Base-by-base conservation (phyloP, 345 rosid genomes). In the Theobroma cacao region DNA sequence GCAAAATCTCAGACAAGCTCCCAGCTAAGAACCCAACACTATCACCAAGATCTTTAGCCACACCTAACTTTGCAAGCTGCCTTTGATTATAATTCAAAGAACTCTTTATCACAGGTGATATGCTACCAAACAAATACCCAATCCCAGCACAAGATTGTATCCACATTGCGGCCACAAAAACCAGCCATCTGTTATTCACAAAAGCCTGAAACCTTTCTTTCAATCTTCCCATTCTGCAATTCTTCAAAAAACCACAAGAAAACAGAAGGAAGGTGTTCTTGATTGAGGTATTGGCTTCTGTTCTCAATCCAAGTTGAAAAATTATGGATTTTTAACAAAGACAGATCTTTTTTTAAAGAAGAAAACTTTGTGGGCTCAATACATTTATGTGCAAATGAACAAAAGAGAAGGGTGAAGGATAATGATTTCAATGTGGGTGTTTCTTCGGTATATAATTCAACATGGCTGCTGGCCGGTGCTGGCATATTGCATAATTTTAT, bases 91-190 rank as follows among this genome's bases (percentile, higher is more conserved):
- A 97, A 79, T 84, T 87, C 82, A 94, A 74, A 2, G 98, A 91
- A 83, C 90, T 92, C 89, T 97, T 97, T 55, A 94, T 93, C 41
- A 92, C 98, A 20, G 99, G 99, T 17, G 99, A 97, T 72, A 97
- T 90, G 85, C 98, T 97, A 48, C 98, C 98, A 81, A 93, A 97
- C 83, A 97, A 71, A 82, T 97, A 97, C 63, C 98, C 98, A 66
- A 91, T 82, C 11, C 99, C 99, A 18, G 98, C 98, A 78, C 98
- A 91, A 0, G 98, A 94, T 85, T 94, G 94, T 75, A 97, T 90
- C 98, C 99, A 97, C 96, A 97, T 97, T 89, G 98, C 97, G 1
- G 97, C 96, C 69, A 97, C 98, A 73, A 97, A 94, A 70, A 94
- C 99, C 63, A 93, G 88, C 98, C 98, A 97, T 88, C 99, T 86